Conservation (phyloP, 768 basidiomycete genomes). For the Lyophyllum shimeji region DNA sequence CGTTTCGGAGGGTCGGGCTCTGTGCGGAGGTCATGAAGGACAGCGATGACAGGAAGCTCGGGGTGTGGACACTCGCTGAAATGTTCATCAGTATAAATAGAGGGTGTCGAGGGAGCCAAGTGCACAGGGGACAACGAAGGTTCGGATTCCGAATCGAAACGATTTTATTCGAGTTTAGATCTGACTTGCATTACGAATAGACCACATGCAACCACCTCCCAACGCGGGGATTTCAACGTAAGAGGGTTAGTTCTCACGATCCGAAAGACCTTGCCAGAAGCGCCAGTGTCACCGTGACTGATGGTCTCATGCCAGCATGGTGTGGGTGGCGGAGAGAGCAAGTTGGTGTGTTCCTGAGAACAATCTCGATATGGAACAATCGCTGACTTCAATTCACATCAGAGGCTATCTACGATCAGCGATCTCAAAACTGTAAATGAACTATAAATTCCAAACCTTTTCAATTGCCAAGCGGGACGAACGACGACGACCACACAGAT, state of each 20-base stretch:
- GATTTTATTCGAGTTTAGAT: slow-evolving; percentile 52
- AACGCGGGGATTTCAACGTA: slow-evolving; percentile 43
- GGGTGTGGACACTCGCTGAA: slow-evolving; percentile 20
- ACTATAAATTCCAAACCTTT: slow-evolving; percentile 30
- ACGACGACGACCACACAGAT: slow-evolving; percentile 1
- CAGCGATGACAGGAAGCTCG: slow-evolving; percentile 13
- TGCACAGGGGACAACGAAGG: slow-evolving; percentile 34
- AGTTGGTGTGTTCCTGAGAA: slow-evolving; percentile 22
- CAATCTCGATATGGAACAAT: slow-evolving; percentile 21
- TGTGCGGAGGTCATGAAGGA: slow-evolving; percentile 50
- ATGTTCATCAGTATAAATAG: slow-evolving; percentile 26
- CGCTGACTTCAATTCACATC: slow-evolving; percentile 34
- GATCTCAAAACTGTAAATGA: slow-evolving; percentile 36
- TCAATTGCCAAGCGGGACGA: slow-evolving; percentile 15
- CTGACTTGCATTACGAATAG: slow-evolving; percentile 46
- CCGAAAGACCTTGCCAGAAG: slow-evolving; percentile 29
- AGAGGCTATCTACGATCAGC: slow-evolving; percentile 40
- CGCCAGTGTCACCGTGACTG: slow-evolving; percentile 18
- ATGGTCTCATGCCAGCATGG: slow-evolving; percentile 37
- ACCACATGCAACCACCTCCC: slow-evolving; percentile 40
- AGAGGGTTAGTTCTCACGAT: slow-evolving; percentile 36
- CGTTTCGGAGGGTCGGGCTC: slow-evolving; percentile 70
- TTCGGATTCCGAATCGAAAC: slow-evolving; percentile 40
- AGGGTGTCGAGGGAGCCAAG: slow-evolving; percentile 9
- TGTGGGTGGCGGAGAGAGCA: slow-evolving; percentile 37